phyloP scores from a whole-genome alignment of 1,284 basidiomycete genomes.

The Porogramme epimiltina region DNA sequence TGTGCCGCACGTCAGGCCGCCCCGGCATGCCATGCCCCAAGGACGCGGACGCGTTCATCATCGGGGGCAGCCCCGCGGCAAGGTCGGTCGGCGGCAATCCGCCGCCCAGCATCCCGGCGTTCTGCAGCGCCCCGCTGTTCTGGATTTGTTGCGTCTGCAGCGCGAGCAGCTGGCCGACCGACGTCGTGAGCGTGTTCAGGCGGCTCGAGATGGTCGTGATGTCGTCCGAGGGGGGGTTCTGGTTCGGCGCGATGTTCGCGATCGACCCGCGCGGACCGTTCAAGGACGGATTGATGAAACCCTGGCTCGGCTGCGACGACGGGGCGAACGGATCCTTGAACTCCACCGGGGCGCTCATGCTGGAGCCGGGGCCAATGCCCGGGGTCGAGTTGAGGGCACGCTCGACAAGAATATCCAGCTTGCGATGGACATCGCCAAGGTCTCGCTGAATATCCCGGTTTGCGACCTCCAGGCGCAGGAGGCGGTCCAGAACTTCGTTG shows the following conservation, averaged over 20 bases:
- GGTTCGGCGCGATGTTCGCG: conserved; percentile 66
- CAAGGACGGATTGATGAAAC: conserved; percentile 39
- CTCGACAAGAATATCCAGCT: conserved; percentile 77
- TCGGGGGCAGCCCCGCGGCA: conserved; percentile 43
- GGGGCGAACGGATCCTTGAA: conserved; percentile 79
- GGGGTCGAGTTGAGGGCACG: conserved; percentile 46
- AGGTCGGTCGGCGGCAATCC: conserved; percentile 50
- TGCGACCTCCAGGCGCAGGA: conserved; percentile 70
- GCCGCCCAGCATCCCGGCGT: conserved; percentile 43
- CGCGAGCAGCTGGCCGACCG: conserved; percentile 83
- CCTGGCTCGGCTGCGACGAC: conserved; percentile 19
- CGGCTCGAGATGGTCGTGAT: conserved; percentile 79
- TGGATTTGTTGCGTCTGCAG: conserved; percentile 74
- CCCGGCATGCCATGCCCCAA: conserved; percentile 61
- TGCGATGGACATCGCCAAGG: conserved; percentile 72
- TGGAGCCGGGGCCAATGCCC: conserved; percentile 16
- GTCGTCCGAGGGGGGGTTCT: conserved; percentile 65
- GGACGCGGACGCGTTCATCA: conserved; percentile 40
- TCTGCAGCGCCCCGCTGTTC: conserved; percentile 35
- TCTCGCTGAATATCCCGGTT: conserved; percentile 76
- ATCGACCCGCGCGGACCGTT: conserved; percentile 61
- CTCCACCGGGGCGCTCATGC: conserved; percentile 51
- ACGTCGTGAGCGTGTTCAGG: conserved; percentile 79
- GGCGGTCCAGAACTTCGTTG: conserved; percentile 75
- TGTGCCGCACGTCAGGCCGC: conserved; percentile 56